Evolutionary conservation across 176 grass and related monocot species (phyloP), one percentile per base, ranked within the genome.

Genomic region (Triticum monococcum): DNA sequence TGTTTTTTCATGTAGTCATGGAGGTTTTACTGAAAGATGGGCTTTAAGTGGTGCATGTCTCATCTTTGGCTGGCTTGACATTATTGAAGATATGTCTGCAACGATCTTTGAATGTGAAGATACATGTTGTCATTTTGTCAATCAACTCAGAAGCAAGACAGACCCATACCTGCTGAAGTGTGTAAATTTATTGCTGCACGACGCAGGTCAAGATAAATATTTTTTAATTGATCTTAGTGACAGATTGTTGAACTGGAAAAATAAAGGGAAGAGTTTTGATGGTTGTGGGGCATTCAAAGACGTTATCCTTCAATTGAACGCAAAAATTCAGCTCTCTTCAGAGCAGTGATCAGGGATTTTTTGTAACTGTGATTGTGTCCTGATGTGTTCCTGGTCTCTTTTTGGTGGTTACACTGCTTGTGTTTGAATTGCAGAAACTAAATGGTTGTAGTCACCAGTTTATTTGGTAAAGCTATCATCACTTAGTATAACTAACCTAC

Each of bases 201-300:
- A 73, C 60, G 68, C 20, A 79, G 57, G 56, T 67, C 68, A 62
- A 78, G 82, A 78, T 85, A 68, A 46, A 84, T 84, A 91, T 75
- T 83, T 78, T 57, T 41, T 79, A 30, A 20, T 75, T 20, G 96
- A 98, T 79, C 86, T 95, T 81, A 83, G 86, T 62, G 57, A 54
- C 72, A 98, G 96, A 70, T 87, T 98, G 78, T 57, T 89, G 20
- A 80, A 31, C 41, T 98, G 88, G 96, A 92, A 36, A 25, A 85
- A 91, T 70, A 73, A 83, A 86, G 84, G 81, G 10, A 60, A 88
- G 38, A 14, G 13, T 24, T 92, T 86, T 69, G 65, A 86, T 52
- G 84, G 88, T 8, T 83, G 30, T 67, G 68, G 92, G 86, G 90
- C 87, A 86, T 88, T 95, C 87, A 82, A 87, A 65, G 90, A 88